Percentiles rank a stretch among this genome's conserved stretches.
These are phyloP conservation scores for Periconia sp. DNA, from an alignment of 2,329 filamentous ascomycete species.

Conservation along the genomic window DNA sequence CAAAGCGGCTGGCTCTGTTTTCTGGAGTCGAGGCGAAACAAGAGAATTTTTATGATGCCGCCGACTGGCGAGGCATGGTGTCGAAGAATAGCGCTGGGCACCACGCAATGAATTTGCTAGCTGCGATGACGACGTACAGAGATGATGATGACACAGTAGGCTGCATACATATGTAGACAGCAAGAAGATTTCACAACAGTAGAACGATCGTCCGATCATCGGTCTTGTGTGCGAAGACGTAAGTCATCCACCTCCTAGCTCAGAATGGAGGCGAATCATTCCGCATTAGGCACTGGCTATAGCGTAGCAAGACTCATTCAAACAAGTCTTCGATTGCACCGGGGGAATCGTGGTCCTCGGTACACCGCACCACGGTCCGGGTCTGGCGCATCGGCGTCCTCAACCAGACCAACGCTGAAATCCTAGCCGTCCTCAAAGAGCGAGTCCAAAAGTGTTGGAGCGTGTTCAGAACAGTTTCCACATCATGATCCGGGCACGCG, in stretches of 20 bases:
- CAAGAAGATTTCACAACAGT: conserved; percentile 5
- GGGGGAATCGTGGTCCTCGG: conserved; percentile 45
- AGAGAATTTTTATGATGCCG: conserved; percentile 24
- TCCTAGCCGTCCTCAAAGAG: conserved; percentile 18
- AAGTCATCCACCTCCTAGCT: conserved; percentile 8
- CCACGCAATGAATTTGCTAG: conserved; percentile 39
- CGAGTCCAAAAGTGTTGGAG: conserved; percentile 37
- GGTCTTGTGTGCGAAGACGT: conserved; percentile 37
- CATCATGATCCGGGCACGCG: conserved; percentile 28
- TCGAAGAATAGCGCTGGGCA: conserved; percentile 34
- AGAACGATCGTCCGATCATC: conserved; percentile 31
- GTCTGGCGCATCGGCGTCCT: conserved; percentile 38
- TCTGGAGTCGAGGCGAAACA: conserved; percentile 6
- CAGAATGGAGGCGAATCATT: background rate
- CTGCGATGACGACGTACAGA: conserved; percentile 18
- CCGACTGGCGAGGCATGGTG: conserved; percentile 27
- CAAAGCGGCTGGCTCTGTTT: conserved; percentile 4
- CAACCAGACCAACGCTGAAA: conserved; percentile 32
- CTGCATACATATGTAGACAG: background rate
- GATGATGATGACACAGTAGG: conserved; percentile 8
- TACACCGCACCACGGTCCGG: conserved; percentile 44
- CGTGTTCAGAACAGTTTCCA: conserved; percentile 38
- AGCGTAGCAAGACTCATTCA: conserved; percentile 19
- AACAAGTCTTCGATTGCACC: conserved; percentile 28
- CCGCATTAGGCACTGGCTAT: conserved; percentile 8